Evolutionary conservation across 2,329 filamentous ascomycete species (phyloP).

Genomic region (Helotiales sp.): DNA sequence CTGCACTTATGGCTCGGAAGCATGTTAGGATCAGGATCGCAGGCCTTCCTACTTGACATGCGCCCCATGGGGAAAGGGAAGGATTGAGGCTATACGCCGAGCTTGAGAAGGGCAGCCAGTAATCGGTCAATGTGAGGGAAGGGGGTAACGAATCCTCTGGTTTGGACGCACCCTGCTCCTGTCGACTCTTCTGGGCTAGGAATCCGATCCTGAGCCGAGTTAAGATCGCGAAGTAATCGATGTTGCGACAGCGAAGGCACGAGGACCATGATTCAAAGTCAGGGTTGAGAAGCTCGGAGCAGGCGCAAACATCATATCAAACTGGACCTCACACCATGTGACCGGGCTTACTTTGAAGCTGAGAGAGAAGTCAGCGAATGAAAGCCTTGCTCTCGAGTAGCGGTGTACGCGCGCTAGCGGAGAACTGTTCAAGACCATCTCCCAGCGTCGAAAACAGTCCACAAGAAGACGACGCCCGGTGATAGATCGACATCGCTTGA

Average conservation of each 20-base stretch:
- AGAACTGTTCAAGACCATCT: slow-evolving; percentile 4
- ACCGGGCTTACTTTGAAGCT: not conserved
- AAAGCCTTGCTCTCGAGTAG: slow-evolving; percentile 7
- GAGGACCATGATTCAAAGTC: not conserved
- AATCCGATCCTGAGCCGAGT: not conserved
- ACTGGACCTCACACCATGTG: not conserved
- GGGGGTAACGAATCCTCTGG: not conserved
- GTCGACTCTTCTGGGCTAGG: not conserved
- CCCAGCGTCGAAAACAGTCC: slow-evolving; percentile 12
- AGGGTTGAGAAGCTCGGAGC: not conserved
- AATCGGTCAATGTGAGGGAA: too few species aligned
- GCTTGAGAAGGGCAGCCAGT: slow-evolving; percentile 9
- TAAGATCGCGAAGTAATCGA: not conserved
- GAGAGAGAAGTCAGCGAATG: slow-evolving; percentile 7
- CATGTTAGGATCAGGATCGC: slow-evolving; percentile 13
- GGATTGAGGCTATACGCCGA: slow-evolving; percentile 21
- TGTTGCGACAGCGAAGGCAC: not conserved
- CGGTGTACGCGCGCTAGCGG: slow-evolving; percentile 29
- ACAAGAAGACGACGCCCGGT: slow-evolving; percentile 1
- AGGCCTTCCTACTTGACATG: not conserved
- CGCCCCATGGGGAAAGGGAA: slow-evolving; percentile 18
- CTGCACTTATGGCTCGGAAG: slow-evolving; percentile 3
- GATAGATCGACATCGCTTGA: not conserved
- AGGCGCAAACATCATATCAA: not conserved
- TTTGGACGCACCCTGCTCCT: too few species aligned